Base-by-base conservation (phyloP, 805 yeast species). In the Starmerella khaoyaiensis region DNA sequence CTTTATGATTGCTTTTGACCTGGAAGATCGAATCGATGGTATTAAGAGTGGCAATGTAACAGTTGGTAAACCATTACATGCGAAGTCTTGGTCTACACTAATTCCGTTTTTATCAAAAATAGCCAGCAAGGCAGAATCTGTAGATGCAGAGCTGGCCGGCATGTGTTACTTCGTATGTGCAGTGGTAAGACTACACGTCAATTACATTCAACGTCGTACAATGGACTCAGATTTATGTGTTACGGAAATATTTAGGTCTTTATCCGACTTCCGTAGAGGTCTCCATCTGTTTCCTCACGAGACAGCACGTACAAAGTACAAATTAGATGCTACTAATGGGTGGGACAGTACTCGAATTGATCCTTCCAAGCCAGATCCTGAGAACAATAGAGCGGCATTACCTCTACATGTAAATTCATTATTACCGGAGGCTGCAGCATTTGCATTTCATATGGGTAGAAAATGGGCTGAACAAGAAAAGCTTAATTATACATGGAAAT, bases 391-490 rank as follows among this genome's bases (percentile, higher is more conserved):
- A 11, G 50, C 51, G 36, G 21, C 60, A 30, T 44, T 63, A 28
- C 67, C 67, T 2, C 46, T 63, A 22, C 64, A 60, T 30, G 52
- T 49, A 21, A 58, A 49, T 40, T 54, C 65, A 5, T 45, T 60
- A 4, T 36, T 62, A 8, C 60, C 59, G 28, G 68, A 63, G 35
- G 65, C 58, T 0, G 62, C 66, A 2, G 63, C 67, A 4, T 54
- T 61, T 37, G 61, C 59, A 10, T 53, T 53, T 31, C 40, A 53
- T n/a, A 35, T 61, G 18, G 50, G 57, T 15, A 48, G 49, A 14
- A 63, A 59, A 28, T 64, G 67, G 67, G 57, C 60, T 2, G 38
- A 40, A 11, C 35, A 35, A 15, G 52, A 56, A 36, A 40, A 42
- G 15, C 39, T 59, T 12, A 40, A 43, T 21, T 58, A 53, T 33